A percentile compares a stretch with the other conserved stretches of the same genome.
Evolutionary conservation across 345 rosid species (phyloP).

Genomic region (Rhizophora mangle): DNA sequence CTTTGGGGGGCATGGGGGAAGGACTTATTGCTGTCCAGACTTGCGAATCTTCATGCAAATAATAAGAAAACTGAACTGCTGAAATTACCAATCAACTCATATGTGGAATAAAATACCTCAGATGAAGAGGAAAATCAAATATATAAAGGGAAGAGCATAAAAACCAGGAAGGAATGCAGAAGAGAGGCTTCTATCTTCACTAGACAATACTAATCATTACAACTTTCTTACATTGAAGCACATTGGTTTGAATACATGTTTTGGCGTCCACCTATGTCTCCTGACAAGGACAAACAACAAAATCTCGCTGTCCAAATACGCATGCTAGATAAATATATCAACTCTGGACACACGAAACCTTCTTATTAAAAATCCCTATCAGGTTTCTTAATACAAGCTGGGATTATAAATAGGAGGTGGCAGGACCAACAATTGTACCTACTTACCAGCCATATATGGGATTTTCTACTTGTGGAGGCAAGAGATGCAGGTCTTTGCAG

Average conservation of each 20-base stretch:
- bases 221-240: neutral
- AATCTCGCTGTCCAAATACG: constrained; percentile 10
- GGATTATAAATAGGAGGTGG: constrained; percentile 12
- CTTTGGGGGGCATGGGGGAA: too few species aligned
- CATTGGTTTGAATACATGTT: neutral
- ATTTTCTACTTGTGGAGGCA: constrained; percentile 80
- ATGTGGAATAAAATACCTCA: too few species aligned
- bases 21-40: too few species aligned
- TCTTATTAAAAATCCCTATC: constrained; percentile 9
- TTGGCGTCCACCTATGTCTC: constrained; percentile 15
- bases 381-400: constrained; percentile 13
- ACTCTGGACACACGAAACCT: neutral
- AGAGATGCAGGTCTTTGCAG: constrained; percentile 73
- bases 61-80: too few species aligned
- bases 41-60: too few species aligned
- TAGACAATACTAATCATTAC: too few species aligned
- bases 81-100: too few species aligned
- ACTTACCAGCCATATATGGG: constrained; percentile 74
- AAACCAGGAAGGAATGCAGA: too few species aligned
- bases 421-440: neutral
- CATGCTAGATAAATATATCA: constrained; percentile 4
- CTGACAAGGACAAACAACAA: constrained; percentile 1
- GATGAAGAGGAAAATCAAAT: too few species aligned
- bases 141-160: too few species aligned
- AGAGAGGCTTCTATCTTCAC: too few species aligned